Evolutionary conservation across 768 basidiomycete species (phyloP).

Genomic region (Calocybe gangraenosa): DNA sequence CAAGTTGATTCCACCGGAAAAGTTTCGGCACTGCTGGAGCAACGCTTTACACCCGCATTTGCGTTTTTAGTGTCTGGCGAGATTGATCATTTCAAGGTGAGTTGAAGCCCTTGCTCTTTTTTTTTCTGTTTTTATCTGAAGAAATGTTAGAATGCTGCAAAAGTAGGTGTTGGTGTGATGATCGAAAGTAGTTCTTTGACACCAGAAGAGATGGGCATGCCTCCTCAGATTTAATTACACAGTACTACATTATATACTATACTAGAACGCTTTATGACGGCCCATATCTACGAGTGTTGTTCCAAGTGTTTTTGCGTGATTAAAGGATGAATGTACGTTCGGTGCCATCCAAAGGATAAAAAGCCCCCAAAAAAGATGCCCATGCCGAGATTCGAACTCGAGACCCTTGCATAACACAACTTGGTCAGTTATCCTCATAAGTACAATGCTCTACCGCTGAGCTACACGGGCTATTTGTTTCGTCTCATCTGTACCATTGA

Average conservation of each 20-base stretch:
- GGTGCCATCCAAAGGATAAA: too few species aligned
- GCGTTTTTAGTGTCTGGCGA: slow-evolving; percentile 93
- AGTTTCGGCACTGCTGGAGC: slow-evolving; percentile 91
- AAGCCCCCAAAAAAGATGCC: slow-evolving; percentile 27
- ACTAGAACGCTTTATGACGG: slow-evolving; percentile 1
- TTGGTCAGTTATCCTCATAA: slow-evolving; percentile 43
- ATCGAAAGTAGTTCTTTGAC: slow-evolving; percentile 83
- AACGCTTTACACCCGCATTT: slow-evolving; percentile 93
- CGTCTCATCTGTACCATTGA: neutral
- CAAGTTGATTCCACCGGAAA: slow-evolving; percentile 95
- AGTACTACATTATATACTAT: slow-evolving; percentile 23
- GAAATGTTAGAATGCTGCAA: slow-evolving; percentile 71
- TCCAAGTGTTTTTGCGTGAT: too few species aligned
- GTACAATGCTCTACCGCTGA: slow-evolving; percentile 60
- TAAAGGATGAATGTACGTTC: too few species aligned
- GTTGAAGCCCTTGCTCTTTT: slow-evolving; percentile 9
- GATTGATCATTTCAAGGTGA: slow-evolving; percentile 97
- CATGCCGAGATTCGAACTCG: slow-evolving; percentile 54
- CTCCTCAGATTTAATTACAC: slow-evolving; percentile 41
- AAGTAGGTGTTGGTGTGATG: slow-evolving; percentile 97
- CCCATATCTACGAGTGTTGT: too few species aligned
- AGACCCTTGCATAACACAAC: slow-evolving; percentile 47
- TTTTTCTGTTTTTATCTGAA: slow-evolving; percentile 4
- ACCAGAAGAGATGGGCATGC: slow-evolving; percentile 79
- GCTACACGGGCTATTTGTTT: slow-evolving; percentile 41